Base-by-base conservation (phyloP, 352 stramenopile species). In the Pythium dissotocum region DNA sequence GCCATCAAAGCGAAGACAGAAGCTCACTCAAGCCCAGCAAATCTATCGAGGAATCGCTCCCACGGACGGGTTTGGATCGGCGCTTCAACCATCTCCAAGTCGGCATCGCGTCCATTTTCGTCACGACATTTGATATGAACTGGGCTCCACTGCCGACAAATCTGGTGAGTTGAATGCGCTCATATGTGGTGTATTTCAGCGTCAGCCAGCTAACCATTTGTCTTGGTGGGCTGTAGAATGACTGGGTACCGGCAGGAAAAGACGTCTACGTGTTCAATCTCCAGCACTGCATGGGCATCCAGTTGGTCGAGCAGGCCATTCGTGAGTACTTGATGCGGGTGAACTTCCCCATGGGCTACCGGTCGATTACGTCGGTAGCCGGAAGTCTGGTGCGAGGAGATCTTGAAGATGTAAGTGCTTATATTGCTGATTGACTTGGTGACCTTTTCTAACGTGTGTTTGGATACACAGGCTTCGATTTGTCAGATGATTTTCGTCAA, bases 401-500 rank as follows among this genome's bases (percentile, higher is more conserved):
- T 35, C 63, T 80, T 33, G 82, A 93, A 73, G 82, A 91, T 65
- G 85, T 93, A 82, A 51, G 83, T 79, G 13, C 40, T 38, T 9
- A 38, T 30, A 7, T 30, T 44, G n/a, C 26, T 63, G 32, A 33
- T 57, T 30, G 35, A 24, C 21, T 24, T 24, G 21, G 21, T 24
- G 21, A 24, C 8, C 24, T 69, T 4, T 18, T 24, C 36, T 7
- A 18, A 35, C 18, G 44, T 6, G 30, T 44, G 36, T 4, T 60
- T 52, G 26, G 38, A n/a, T 38, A 24, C 38, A 7, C 58, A 93
- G 80, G 84, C 84, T 7, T 77, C 78, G 0, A 79, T 94, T 18
- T 93, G 87, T 64, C 85, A 95, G 69, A 90, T 95, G 54, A 77
- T 95, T 6, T 95, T 95, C 70, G 84, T 93, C 49, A 93, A 93